A percentile compares a stretch with the other conserved stretches of the same genome.
These are phyloP conservation scores for Hygrocybe punicea DNA, from an alignment of 768 basidiomycete species.

Conservation along the genomic window DNA sequence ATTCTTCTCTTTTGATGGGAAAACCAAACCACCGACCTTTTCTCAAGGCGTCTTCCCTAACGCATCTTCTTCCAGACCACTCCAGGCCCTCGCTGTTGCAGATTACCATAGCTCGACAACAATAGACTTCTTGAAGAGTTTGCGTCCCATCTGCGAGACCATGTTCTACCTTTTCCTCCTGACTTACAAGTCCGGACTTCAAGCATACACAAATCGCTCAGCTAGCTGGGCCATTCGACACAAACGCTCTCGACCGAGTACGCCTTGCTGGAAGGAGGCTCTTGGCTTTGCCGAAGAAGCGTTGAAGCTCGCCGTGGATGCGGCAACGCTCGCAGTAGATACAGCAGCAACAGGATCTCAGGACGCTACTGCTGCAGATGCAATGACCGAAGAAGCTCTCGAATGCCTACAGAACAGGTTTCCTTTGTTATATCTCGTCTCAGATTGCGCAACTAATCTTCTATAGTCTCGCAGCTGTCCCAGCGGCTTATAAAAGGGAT, in stretches of 20 bases:
- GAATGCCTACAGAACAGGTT: no score
- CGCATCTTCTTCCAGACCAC: background rate
- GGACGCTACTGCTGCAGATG: no score
- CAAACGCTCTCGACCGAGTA: background rate
- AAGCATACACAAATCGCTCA: background rate
- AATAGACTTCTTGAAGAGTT: background rate
- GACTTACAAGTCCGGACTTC: background rate
- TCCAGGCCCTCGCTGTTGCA: background rate
- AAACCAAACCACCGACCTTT: background rate
- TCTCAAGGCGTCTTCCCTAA: background rate
- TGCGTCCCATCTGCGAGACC: background rate
- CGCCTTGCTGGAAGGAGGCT: background rate
- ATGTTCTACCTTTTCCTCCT: background rate
- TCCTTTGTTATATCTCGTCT: no score
- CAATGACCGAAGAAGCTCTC: no score
- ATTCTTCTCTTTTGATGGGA: background rate
- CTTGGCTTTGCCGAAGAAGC: background rate
- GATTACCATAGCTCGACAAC: background rate
- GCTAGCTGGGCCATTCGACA: background rate
- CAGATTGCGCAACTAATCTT: no score
- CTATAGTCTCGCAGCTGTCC: no score
- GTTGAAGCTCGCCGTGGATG: background rate
- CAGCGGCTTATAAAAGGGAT: no score
- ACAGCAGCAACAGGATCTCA: no score
- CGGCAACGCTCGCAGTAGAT: no score